Percentiles rank a stretch among this genome's conserved stretches.
phyloP scores from a whole-genome alignment of 2,329 filamentous ascomycete genomes.

The Scortechinia acanthostroma region DNA sequence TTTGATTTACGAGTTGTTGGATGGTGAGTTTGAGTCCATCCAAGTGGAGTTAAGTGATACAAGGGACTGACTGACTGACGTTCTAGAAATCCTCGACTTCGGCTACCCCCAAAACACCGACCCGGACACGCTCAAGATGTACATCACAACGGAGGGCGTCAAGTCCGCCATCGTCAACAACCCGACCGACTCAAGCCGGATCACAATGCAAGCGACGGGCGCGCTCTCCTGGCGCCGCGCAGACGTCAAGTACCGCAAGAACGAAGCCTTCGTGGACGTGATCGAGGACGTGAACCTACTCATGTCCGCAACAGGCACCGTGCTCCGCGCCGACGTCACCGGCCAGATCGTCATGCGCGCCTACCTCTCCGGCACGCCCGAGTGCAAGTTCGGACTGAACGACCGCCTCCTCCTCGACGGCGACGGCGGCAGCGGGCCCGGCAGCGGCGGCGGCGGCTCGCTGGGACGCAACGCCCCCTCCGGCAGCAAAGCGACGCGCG shows the following conservation, averaged over 20 bases:
- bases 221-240: slow-evolving; percentile 94
- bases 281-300: slow-evolving; percentile 98
- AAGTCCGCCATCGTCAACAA: slow-evolving; percentile 81
- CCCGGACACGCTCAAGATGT: slow-evolving; percentile 98
- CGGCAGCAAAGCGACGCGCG: slow-evolving; percentile 84
- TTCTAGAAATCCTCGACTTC: slow-evolving; percentile 89
- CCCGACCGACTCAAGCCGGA: slow-evolving; percentile 74
- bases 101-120: slow-evolving; percentile 98
- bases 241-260: slow-evolving; percentile 98
- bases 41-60: slow-evolving; percentile 2
- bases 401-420: slow-evolving; percentile 87
- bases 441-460: slow-evolving; percentile 64
- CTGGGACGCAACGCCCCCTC: not conserved
- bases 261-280: slow-evolving; percentile 97
- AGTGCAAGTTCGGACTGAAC: slow-evolving; percentile 98
- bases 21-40: slow-evolving; percentile 52
- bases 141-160: slow-evolving; percentile 98
- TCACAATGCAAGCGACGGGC: slow-evolving; percentile 98
- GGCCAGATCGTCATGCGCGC: slow-evolving; percentile 98
- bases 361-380: slow-evolving; percentile 89
- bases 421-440: slow-evolving; percentile 55
- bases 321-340: slow-evolving; percentile 89
- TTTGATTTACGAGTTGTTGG: slow-evolving; percentile 90
- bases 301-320: slow-evolving; percentile 95
- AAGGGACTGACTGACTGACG: slow-evolving; percentile 4